These are phyloP conservation scores for Scytalidium sp. DNA, from an alignment of 2,329 filamentous ascomycete genomes.

Conservation along the genomic window DNA sequence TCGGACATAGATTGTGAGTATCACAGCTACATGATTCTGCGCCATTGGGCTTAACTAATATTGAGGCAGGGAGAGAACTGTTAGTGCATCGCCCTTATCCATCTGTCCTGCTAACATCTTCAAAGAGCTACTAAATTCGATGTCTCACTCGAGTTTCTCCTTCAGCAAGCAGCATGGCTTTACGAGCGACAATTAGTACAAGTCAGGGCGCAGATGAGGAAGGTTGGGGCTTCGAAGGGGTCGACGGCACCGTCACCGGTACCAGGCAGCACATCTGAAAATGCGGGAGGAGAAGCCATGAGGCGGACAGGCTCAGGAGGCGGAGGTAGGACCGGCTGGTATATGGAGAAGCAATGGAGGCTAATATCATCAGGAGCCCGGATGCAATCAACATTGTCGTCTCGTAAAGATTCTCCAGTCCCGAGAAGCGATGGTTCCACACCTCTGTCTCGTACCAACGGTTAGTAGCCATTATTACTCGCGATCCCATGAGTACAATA, in stretches of 20 bases:
- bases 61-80: constrained; percentile 67
- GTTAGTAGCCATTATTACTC: constrained; percentile 10
- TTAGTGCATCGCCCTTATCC: constrained; percentile 40
- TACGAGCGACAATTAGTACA: constrained; percentile 89
- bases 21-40: not conserved
- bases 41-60: constrained; percentile 12
- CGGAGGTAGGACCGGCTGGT: constrained; percentile 22
- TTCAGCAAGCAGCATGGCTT: constrained; percentile 91
- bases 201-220: constrained; percentile 85
- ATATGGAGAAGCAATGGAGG: not conserved
- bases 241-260: constrained; percentile 56
- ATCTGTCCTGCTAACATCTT: constrained; percentile 7
- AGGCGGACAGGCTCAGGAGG: constrained; percentile 48
- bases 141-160: constrained; percentile 81
- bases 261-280: constrained; percentile 44
- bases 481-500: not conserved
- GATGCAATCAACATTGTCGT: constrained; percentile 23
- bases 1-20: constrained; percentile 79
- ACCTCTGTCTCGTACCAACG: constrained; percentile 16
- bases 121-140: constrained; percentile 72
- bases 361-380: constrained; percentile 21
- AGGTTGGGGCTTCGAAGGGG: constrained; percentile 56
- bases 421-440: constrained; percentile 18
- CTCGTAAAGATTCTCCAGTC: constrained; percentile 24
- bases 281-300: constrained; percentile 42